phyloP scores from a whole-genome alignment of 768 basidiomycete genomes.

The Lentinus brumalis region DNA sequence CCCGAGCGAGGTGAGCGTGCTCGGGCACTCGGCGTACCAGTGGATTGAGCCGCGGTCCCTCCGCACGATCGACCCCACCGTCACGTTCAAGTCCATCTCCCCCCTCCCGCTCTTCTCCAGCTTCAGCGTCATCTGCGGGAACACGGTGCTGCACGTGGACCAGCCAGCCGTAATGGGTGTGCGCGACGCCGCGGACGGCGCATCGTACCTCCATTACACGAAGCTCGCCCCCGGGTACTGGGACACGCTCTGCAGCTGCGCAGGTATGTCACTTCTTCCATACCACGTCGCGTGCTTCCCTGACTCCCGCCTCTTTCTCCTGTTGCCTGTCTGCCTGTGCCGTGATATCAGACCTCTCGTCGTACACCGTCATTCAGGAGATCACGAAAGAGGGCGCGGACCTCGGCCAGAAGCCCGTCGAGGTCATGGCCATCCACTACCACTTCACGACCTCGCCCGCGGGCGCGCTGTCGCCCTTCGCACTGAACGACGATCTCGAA shows the following conservation, averaged over 20 bases:
- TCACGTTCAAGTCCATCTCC: constrained; percentile 59
- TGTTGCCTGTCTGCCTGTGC: background rate
- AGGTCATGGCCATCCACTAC: constrained; percentile 10
- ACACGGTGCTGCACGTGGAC: constrained; percentile 54
- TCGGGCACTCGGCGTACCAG: constrained; percentile 25
- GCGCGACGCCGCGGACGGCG: constrained; percentile 17
- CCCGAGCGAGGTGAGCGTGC: constrained; percentile 15
- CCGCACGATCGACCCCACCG: constrained; percentile 62
- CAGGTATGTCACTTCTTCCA: constrained; percentile 43
- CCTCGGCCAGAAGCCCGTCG: constrained; percentile 1
- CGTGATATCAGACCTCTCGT: constrained; percentile 54
- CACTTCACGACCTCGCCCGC: constrained; percentile 13
- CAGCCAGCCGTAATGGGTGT: constrained; percentile 28
- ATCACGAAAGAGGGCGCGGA: constrained; percentile 34
- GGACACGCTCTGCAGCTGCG: constrained; percentile 55
- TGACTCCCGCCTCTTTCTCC: background rate
- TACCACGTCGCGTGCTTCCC: background rate
- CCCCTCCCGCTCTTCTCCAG: constrained; percentile 52
- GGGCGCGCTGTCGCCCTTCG: constrained; percentile 16
- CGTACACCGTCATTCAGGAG: constrained; percentile 68
- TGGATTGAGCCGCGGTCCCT: constrained; percentile 50
- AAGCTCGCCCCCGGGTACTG: constrained; percentile 66
- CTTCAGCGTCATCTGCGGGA: constrained; percentile 56
- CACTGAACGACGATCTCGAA: constrained; percentile 9
- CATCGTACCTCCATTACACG: constrained; percentile 55